Percentiles rank a stretch among this genome's conserved stretches.
phyloP scores from a whole-genome alignment of 169 alveolate species.

The Plasmodium coatneyi region DNA sequence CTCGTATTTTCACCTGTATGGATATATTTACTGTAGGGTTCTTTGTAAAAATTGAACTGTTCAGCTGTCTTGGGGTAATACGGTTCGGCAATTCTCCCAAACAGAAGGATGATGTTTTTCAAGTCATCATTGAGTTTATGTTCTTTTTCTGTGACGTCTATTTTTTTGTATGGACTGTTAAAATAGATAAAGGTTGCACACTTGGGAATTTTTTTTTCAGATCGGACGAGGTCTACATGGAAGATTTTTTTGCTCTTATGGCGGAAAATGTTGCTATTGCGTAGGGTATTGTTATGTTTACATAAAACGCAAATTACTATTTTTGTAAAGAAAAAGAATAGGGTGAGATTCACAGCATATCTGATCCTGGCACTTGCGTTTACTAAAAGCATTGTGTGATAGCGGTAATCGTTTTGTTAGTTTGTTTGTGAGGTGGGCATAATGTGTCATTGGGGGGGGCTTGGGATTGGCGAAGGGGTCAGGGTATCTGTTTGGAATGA shows the following conservation, averaged over 20 bases:
- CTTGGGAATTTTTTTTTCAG: not conserved
- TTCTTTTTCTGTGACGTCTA: conserved; percentile 13
- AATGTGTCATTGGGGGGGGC: not conserved
- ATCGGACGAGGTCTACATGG: not conserved
- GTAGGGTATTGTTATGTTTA: conserved; percentile 8
- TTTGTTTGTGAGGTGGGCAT: not conserved
- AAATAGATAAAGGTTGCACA: conserved; percentile 13
- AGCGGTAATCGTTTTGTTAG: not conserved
- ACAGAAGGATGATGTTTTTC: conserved; percentile 44
- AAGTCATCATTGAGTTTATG: conserved; percentile 57
- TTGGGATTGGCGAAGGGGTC: not conserved
- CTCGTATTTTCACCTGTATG: conserved; percentile 18
- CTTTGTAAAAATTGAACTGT: conserved; percentile 58
- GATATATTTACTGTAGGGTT: conserved; percentile 71
- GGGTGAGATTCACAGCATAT: conserved; percentile 20
- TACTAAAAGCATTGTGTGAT: conserved; percentile 24
- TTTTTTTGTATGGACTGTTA: conserved; percentile 27
- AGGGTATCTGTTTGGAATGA: not conserved
- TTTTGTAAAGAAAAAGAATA: conserved; percentile 29
- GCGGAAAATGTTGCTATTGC: not conserved
- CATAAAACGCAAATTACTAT: conserved; percentile 18
- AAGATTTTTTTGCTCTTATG: not conserved
- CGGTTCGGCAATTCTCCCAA: conserved; percentile 67
- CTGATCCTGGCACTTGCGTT: conserved; percentile 10
- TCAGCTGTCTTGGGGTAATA: conserved; percentile 66